Evolutionary conservation across 768 basidiomycete genomes (phyloP), one percentile per base, ranked within the genome.

Genomic region (Tylopilus subfusipes): DNA sequence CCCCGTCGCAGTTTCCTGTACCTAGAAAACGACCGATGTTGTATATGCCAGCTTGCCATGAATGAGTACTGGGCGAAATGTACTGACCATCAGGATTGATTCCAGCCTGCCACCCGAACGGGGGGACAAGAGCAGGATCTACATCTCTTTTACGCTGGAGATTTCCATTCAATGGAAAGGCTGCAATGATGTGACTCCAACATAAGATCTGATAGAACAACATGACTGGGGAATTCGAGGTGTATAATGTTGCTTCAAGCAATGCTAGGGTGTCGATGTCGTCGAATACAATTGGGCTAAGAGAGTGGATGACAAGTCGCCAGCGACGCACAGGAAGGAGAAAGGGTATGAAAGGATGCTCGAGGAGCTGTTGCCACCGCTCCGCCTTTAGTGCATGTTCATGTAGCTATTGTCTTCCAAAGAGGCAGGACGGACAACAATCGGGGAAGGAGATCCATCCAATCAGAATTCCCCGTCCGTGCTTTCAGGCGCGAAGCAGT

Each of bases 1-100:
- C 77, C 7, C 86, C 86, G 55, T 87, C 83, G 54, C 87, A 87
- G 57, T 87, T 80, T n/a, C 84, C 86, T 7, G 82, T 83, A 16
- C 86, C 74, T 70, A 46, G 38, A 42, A 50, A 21, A 14, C 4
- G 50, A 25, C 12, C 9, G 31, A 46, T 30, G 31, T 49, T 42
- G 31, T 48, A 25, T 45, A n/a, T 36, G 34, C 33, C 29, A 31
- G 13, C 30, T 12, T 11, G 33, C 13, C 9, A 45, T 22, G 14
- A 42, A 22, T 14, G 31, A 42, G 21, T 31, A n/a, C n/a, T n/a
- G n/a, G n/a, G n/a, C n/a, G 34, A 34, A 16, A 25, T 27, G 13
- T 74, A 74, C 58, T 75, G 71, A 61, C 83, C 84, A 29, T 81
- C 82, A 13, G 86, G 85, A 63, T 86, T 86, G 9, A 78, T 39